phyloP scores from a whole-genome alignment of 176 grass and related monocot genomes.

The Rhynchospora pubera region DNA sequence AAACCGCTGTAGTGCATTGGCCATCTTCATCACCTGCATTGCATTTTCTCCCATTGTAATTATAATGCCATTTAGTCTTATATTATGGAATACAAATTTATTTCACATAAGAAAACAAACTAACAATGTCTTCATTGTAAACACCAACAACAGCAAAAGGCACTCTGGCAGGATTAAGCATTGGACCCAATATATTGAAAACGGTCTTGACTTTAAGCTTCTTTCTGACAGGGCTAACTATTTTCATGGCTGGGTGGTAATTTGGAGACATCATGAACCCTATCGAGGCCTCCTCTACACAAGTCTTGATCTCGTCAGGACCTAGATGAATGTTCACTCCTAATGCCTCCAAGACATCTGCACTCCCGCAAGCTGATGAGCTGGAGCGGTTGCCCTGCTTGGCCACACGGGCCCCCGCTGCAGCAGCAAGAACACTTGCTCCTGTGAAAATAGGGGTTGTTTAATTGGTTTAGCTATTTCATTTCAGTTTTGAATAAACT shows the following conservation, averaged over 20 bases:
- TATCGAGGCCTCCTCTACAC: conserved; percentile 72
- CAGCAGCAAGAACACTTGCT: conserved; percentile 72
- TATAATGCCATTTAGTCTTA: not conserved
- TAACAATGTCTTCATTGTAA: conserved; percentile 88
- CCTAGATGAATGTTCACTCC: conserved; percentile 84
- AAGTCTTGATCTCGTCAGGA: conserved; percentile 67
- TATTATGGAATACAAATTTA: not conserved
- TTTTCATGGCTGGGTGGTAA: conserved; percentile 97
- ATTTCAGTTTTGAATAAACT: not conserved
- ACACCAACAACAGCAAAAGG: conserved; percentile 95
- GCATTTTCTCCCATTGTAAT: not conserved
- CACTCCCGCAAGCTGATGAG: conserved; percentile 94
- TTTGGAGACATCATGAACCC: conserved; percentile 99
- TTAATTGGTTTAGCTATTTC: not conserved
- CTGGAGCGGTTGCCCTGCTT: conserved; percentile 57
- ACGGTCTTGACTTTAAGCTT: conserved; percentile 93
- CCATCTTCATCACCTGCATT: conserved; percentile 83
- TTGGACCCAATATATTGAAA: conserved; percentile 93
- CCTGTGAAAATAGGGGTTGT: conserved; percentile 14
- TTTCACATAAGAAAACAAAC: conserved; percentile 13
- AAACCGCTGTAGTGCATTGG: conserved; percentile 75
- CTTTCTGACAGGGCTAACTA: conserved; percentile 84
- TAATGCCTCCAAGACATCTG: conserved; percentile 76
- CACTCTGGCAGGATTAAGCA: conserved; percentile 88
- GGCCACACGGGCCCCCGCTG: conserved; percentile 75